Evolutionary conservation across 495 filamentous ascomycete genomes (phyloP).

Genomic region (Hypoxylon lienhwacheense): DNA sequence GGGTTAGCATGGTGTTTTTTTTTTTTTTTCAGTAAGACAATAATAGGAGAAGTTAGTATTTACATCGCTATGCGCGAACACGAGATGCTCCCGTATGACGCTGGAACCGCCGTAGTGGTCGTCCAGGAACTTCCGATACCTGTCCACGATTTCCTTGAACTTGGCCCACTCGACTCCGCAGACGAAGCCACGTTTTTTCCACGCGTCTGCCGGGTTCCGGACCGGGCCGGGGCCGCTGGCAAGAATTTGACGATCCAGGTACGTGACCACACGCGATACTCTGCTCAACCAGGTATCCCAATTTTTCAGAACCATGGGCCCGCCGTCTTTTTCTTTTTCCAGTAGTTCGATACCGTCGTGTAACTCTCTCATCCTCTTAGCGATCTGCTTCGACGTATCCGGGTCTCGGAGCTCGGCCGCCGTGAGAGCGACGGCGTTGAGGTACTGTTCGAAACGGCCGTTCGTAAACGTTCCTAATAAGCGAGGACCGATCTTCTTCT

Average conservation of each 20-base stretch:
- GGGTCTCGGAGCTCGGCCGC: constrained; percentile 75
- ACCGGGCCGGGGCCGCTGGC: constrained; percentile 28
- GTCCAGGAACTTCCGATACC: constrained; percentile 73
- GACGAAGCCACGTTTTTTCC: constrained; percentile 72
- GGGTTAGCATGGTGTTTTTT: constrained; percentile 35
- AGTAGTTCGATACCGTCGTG: constrained; percentile 91
- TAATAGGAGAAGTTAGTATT: constrained; percentile 37
- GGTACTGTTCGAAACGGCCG: constrained; percentile 94
- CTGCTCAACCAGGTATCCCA: constrained; percentile 94
- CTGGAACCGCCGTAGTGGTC: constrained; percentile 67
- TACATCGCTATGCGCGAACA: constrained; percentile 98
- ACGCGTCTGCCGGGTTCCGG: constrained; percentile 47
- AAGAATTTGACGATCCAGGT: constrained; percentile 69
- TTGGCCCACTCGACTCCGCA: constrained; percentile 82
- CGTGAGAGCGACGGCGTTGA: constrained; percentile 78
- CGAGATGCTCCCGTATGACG: constrained; percentile 70
- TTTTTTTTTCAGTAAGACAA: neutral
- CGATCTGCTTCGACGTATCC: constrained; percentile 86
- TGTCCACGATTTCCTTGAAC: constrained; percentile 75
- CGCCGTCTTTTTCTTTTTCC: constrained; percentile 71
- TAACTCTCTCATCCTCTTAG: constrained; percentile 96
- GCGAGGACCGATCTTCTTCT: constrained; percentile 89
- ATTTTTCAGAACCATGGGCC: constrained; percentile 83
- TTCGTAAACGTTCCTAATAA: constrained; percentile 93
- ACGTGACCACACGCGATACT: constrained; percentile 73